These are phyloP conservation scores for Sistotremastrum suecicum DNA, from an alignment of 768 basidiomycete genomes.

Conservation along the genomic window DNA sequence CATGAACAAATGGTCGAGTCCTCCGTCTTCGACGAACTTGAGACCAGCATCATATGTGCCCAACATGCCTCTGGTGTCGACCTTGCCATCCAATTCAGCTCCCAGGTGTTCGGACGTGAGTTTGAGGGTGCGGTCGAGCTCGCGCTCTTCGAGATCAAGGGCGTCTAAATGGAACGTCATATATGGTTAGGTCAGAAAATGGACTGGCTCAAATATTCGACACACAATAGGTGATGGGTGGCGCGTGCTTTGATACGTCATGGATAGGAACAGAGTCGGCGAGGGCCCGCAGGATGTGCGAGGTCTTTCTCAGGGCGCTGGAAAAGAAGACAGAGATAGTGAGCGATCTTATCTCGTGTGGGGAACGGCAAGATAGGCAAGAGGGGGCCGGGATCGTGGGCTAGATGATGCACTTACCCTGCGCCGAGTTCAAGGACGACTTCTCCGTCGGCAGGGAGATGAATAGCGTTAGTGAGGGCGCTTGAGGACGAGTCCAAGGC, in stretches of 20 bases:
- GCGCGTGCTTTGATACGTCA: slow-evolving; percentile 10
- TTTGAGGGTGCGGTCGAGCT: slow-evolving; percentile 64
- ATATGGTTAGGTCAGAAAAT: too few relatives aligned
- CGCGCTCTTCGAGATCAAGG: slow-evolving; percentile 81
- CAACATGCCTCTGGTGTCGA: slow-evolving; percentile 71
- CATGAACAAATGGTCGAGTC: slow-evolving; percentile 19
- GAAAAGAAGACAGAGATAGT: too few relatives aligned
- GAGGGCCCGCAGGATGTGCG: slow-evolving; percentile 62
- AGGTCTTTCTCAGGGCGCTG: slow-evolving; percentile 82
- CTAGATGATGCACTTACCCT: slow-evolving; percentile 45
- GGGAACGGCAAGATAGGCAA: slow-evolving; percentile 1
- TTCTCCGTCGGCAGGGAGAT: slow-evolving; percentile 24
- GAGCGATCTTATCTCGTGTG: not conserved
- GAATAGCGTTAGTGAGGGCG: too few relatives aligned
- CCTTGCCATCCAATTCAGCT: slow-evolving; percentile 46
- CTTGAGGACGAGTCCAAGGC: slow-evolving; percentile 3
- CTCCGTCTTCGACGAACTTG: slow-evolving; percentile 58
- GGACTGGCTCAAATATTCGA: too few relatives aligned
- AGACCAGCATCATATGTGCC: slow-evolving; percentile 88
- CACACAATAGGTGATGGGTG: slow-evolving; percentile 54
- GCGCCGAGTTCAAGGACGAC: slow-evolving; percentile 86
- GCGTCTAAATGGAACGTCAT: slow-evolving; percentile 28
- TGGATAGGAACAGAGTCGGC: slow-evolving; percentile 33
- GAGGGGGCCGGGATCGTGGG: not conserved
- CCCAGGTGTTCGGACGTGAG: slow-evolving; percentile 39